Evolutionary conservation across 2,329 filamentous ascomycete genomes (phyloP).

Genomic region (Trichoderma sp.): DNA sequence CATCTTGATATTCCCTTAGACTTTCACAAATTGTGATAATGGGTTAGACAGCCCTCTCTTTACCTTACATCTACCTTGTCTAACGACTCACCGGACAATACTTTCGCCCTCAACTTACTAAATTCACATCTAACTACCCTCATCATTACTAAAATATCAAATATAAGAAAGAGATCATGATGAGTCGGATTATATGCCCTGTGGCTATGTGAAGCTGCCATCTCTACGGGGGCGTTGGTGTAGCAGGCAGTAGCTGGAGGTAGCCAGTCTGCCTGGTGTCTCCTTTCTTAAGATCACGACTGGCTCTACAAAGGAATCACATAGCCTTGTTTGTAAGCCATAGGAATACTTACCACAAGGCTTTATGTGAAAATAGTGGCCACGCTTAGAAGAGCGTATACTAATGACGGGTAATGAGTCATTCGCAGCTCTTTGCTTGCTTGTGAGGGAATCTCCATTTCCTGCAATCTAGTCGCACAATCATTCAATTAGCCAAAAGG

Average conservation of each 20-base stretch:
- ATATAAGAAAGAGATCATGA: neutral
- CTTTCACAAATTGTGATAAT: neutral
- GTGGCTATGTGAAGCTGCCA: neutral
- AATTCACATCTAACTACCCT: neutral
- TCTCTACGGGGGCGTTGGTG: neutral
- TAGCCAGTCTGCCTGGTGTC: neutral
- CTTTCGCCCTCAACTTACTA: too few relatives aligned
- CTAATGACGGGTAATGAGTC: neutral
- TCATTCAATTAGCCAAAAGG: neutral
- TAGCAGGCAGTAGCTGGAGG: neutral
- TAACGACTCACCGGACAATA: neutral
- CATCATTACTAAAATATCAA: neutral
- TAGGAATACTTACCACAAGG: neutral
- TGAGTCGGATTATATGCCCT: neutral
- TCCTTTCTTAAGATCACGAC: neutral
- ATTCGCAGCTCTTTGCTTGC: neutral
- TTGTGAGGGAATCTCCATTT: neutral
- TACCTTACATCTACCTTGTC: accelerated
- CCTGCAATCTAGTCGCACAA: neutral
- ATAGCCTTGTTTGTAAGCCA: neutral
- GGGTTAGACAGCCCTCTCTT: neutral
- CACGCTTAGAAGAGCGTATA: neutral
- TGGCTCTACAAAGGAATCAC: neutral
- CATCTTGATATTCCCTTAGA: neutral
- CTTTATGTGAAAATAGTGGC: neutral